Evolutionary conservation across 371 early-diverging fungal genomes (phyloP), one percentile per base, ranked within the genome.

Genomic region (Rhizopus delemar): DNA sequence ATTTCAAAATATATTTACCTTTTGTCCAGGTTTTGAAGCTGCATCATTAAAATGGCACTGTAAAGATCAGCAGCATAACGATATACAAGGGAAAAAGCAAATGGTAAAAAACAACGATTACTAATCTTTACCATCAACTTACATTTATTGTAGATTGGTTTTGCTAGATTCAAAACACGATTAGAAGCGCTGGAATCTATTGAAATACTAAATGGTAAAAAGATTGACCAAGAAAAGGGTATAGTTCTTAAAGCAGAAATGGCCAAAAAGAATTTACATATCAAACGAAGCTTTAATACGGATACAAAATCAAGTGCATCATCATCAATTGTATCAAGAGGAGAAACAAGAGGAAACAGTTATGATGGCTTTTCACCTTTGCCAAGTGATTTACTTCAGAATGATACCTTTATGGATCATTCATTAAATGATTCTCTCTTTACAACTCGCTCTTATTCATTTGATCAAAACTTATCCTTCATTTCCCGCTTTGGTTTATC

Each of bases 1-100:
- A 76, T 96, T 98, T 66, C 94, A 94, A 64, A 96, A 95, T 74
- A 95, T 96, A 94, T 98, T 98, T 78, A 89, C 86, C 5, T 97
- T 98, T 70, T 88, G 90, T 11, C 86, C 91, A 13, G 98, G 97
- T 3, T 98, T 96, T 68, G 96, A 96, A 74, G 96, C 93, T 3
- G 95, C 96, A 3, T 90, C 93, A 0, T 78, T 98, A 51, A 96
- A 96, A 77, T 82, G 85, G 60, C 93, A 92, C 41, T 73, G 80
- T 56, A 82, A 80, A 59, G 87, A 87, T 35, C 79, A 80, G 35
- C 75, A 80, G 29, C 71, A 74, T n/a, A 64, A 59, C 31, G 71
- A 74, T 39, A 39, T 1, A 9, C 39, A 39, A 39, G 73, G 66
- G 66, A 80, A 88, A 66, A 92, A 93, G 69, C 93, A 94, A 79